A percentile compares a stretch with the other conserved stretches of the same genome.
phyloP scores from a whole-genome alignment of 345 rosid genomes.

The Syzygium jambos region DNA sequence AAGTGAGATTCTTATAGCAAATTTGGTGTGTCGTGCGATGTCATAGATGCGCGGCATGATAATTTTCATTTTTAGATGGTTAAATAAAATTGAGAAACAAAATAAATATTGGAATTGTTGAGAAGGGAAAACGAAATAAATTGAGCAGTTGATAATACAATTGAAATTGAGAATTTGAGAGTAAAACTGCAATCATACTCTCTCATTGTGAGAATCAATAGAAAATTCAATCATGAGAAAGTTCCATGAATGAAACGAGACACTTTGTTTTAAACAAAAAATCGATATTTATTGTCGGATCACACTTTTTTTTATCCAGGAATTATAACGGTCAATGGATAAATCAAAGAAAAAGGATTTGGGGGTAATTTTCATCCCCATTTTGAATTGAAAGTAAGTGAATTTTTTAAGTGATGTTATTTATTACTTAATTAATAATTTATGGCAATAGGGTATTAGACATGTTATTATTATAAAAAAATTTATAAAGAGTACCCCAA shows the following conservation, averaged over 20 bases:
- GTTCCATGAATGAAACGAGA: background rate
- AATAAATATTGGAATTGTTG: background rate
- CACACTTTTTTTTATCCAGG: too few relatives aligned
- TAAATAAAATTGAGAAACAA: background rate
- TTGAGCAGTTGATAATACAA: background rate
- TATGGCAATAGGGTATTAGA: too few relatives aligned
- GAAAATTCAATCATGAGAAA: rapidly evolving
- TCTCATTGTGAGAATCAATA: background rate
- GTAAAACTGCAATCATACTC: background rate
- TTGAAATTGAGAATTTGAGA: background rate
- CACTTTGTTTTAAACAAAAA: too few relatives aligned
- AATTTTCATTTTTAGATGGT: background rate
- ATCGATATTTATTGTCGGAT: too few relatives aligned
- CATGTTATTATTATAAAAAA: too few relatives aligned
- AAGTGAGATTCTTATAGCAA: background rate
- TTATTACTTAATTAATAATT: too few relatives aligned
- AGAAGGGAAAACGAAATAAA: background rate
- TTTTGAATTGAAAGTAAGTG: too few relatives aligned
- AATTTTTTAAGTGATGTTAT: too few relatives aligned
- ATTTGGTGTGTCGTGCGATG: background rate
- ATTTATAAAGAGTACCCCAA: too few relatives aligned
- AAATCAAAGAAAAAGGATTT: too few relatives aligned
- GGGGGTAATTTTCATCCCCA: too few relatives aligned
- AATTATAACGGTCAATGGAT: too few relatives aligned
- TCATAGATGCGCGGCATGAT: background rate